A percentile compares a stretch with the other conserved stretches of the same genome.
phyloP scores from a whole-genome alignment of 306 rosid genomes.

The Calophaca sinica region DNA sequence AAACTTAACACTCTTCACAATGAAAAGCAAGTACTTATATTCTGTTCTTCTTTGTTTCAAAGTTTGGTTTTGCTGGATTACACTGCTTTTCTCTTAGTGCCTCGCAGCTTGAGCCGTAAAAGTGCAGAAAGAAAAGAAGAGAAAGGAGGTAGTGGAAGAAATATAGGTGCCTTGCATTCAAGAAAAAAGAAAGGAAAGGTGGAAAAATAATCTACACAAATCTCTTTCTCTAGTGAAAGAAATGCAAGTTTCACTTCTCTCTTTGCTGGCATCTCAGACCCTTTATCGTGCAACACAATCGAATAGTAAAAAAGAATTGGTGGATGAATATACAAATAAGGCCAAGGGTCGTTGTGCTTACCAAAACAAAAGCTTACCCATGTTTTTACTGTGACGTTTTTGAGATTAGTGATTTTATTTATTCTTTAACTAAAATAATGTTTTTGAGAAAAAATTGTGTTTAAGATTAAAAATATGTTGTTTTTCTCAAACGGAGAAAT shows the following conservation, averaged over 20 bases:
- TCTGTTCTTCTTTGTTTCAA: constrained; percentile 30
- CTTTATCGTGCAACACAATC: constrained; percentile 63
- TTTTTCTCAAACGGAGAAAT: too few relatives aligned
- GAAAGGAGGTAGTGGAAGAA: constrained; percentile 41
- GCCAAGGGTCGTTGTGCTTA: constrained; percentile 11
- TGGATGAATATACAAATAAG: constrained; percentile 19
- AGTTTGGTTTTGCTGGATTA: constrained; percentile 50
- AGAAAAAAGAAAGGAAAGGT: constrained; percentile 45
- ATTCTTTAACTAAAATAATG: too few relatives aligned
- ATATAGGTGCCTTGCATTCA: constrained; percentile 45
- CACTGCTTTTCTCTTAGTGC: constrained; percentile 42
- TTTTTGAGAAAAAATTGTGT: too few relatives aligned
- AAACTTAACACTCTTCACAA: constrained; percentile 7
- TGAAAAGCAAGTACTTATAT: constrained; percentile 40
- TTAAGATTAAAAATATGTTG: too few relatives aligned
- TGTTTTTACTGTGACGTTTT: background rate
- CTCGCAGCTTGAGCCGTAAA: constrained; percentile 65
- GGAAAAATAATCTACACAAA: constrained; percentile 17
- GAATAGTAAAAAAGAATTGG: constrained; percentile 8
- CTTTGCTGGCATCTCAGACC: constrained; percentile 58
- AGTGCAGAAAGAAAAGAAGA: constrained; percentile 53
- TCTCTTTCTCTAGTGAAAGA: constrained; percentile 39
- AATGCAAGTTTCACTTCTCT: constrained; percentile 49
- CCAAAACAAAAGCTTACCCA: constrained; percentile 3
- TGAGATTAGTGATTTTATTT: background rate